Percentiles rank a stretch among this genome's conserved stretches.
These are phyloP conservation scores for Hydrangea macrophylla DNA, from an alignment of 148 eudicot species.

Conservation along the genomic window DNA sequence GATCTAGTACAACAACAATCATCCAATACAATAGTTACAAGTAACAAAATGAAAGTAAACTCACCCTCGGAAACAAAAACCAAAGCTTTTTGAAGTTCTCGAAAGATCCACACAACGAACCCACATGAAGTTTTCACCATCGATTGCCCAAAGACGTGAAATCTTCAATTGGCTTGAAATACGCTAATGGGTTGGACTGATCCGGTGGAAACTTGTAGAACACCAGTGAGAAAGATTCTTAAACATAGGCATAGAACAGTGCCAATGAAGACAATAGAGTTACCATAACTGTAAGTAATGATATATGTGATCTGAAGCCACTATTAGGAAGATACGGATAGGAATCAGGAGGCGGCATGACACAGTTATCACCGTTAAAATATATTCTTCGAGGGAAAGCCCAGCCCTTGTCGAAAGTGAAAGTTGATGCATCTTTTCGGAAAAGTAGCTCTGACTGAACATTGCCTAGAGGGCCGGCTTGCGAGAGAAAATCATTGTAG, in stretches of 20 bases:
- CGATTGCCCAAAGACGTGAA: not conserved
- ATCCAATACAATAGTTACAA: not conserved
- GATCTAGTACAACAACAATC: not conserved
- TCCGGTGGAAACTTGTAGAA: not conserved
- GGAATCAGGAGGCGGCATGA: slow-evolving; percentile 66
- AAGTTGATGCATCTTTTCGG: slow-evolving; percentile 44
- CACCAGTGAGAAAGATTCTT: slow-evolving; percentile 9
- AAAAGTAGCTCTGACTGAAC: slow-evolving; percentile 60
- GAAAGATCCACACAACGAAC: too few species aligned
- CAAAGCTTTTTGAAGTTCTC: too few species aligned
- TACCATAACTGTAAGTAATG: slow-evolving; percentile 21
- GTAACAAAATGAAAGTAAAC: not conserved
- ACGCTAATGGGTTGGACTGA: slow-evolving; percentile 10
- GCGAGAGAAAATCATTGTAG: slow-evolving; percentile 46
- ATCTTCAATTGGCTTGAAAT: slow-evolving; percentile 9
- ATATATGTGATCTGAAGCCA: slow-evolving; percentile 12
- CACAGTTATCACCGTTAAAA: slow-evolving; percentile 67
- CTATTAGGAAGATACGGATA: slow-evolving; percentile 59
- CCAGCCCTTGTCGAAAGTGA: slow-evolving; percentile 67
- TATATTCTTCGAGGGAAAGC: slow-evolving; percentile 61
- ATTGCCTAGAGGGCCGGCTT: slow-evolving; percentile 57
- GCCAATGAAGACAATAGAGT: slow-evolving; percentile 31
- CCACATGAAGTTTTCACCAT: not conserved
- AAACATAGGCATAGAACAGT: slow-evolving; percentile 22
- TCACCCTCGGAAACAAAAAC: too few species aligned